Conservation (phyloP, 371 early-diverging fungal species). For the Nosema bombycis region DNA sequence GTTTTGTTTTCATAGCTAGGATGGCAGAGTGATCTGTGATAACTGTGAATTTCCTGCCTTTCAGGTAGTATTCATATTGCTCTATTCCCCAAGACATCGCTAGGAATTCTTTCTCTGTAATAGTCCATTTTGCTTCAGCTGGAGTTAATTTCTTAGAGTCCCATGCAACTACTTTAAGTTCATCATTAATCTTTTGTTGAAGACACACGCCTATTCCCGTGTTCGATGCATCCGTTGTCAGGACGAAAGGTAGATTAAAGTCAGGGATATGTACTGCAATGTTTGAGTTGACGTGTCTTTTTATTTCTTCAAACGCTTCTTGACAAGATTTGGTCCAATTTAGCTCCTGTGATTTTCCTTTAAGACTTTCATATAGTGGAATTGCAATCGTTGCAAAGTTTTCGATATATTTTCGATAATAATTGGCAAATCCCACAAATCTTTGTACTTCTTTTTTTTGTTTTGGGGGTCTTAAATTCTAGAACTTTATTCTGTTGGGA, state of each 20-base stretch:
- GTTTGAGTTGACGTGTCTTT: not conserved
- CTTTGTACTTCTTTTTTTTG: slow-evolving; percentile 3
- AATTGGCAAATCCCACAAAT: slow-evolving; percentile 28
- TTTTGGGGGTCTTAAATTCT: not conserved
- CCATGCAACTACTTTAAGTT: slow-evolving; percentile 10
- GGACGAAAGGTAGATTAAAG: slow-evolving; percentile 14
- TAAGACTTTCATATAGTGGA: not conserved
- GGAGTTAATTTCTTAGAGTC: not conserved
- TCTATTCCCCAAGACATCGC: slow-evolving; percentile 12
- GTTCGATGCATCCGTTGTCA: slow-evolving; percentile 50
- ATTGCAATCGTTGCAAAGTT: not conserved
- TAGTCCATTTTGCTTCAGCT: slow-evolving; percentile 30
- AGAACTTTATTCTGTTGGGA: slow-evolving; percentile 20
- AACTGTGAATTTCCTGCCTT: slow-evolving; percentile 40
- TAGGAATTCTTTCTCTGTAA: slow-evolving; percentile 30
- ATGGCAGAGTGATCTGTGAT: slow-evolving; percentile 57
- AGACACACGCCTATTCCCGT: slow-evolving; percentile 23
- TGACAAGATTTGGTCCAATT: slow-evolving; percentile 6
- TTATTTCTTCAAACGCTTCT: slow-evolving; percentile 1
- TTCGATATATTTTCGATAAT: slow-evolving; percentile 23
- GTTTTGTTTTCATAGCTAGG: slow-evolving; percentile 31
- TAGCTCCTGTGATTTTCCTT: not conserved
- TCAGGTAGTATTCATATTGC: slow-evolving; percentile 23
- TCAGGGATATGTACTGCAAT: slow-evolving; percentile 38
- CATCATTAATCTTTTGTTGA: slow-evolving; percentile 16